Percentiles rank a stretch among this genome's conserved stretches.
Conservation (phyloP, 495 filamentous ascomycete species). For the Hyaloscypha hepaticicola region DNA sequence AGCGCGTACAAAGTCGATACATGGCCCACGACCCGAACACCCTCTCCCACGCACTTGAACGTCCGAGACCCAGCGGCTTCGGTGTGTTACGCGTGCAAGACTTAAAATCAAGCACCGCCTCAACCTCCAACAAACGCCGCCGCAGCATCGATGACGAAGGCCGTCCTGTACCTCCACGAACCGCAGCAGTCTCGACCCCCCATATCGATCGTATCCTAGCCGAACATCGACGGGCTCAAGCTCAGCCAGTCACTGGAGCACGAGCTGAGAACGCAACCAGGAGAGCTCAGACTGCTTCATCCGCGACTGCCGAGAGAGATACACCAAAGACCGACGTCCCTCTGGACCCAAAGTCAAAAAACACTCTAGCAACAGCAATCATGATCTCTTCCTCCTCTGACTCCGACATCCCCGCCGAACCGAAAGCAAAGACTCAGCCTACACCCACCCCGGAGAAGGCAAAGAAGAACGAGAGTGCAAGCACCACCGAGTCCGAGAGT, state of each 20-base stretch:
- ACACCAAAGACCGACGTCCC: neutral
- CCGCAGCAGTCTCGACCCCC: neutral
- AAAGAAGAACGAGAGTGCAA: neutral
- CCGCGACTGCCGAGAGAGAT: neutral
- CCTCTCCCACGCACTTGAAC: neutral
- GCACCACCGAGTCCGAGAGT: neutral
- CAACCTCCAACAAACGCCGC: neutral
- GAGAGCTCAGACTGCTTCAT: neutral
- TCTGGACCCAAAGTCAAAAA: neutral
- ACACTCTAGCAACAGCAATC: neutral
- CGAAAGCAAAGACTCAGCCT: neutral
- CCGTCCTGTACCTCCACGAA: neutral
- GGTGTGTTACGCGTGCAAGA: neutral
- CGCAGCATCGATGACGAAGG: neutral
- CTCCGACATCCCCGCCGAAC: neutral
- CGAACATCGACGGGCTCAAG: neutral
- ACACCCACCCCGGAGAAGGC: neutral
- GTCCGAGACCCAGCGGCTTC: neutral
- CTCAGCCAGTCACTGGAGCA: neutral
- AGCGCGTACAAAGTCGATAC: neutral
- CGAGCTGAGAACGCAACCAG: neutral
- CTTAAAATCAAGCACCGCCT: neutral
- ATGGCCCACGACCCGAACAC: neutral
- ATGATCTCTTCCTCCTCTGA: neutral
- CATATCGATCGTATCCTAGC: neutral